A percentile compares a stretch with the other conserved stretches of the same genome.
These are phyloP conservation scores for Lunasporangiospora selenospora DNA, from an alignment of 192 early-diverging fungal genomes.

Conservation along the genomic window DNA sequence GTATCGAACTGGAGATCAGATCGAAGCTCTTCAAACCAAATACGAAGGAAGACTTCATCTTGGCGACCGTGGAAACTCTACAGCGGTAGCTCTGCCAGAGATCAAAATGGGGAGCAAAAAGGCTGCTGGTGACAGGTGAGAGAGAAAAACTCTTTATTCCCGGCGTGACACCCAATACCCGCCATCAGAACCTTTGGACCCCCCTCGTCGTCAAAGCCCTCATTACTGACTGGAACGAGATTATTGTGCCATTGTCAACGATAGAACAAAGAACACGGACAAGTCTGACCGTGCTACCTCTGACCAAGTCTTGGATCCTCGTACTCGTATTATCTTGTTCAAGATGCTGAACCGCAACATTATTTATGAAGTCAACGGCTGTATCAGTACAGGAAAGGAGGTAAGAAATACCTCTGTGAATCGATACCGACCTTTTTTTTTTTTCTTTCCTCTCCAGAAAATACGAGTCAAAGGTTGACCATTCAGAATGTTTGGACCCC, in stretches of 20 bases:
- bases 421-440: neutral
- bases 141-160: neutral
- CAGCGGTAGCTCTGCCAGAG: slow-evolving; percentile 45
- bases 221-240: slow-evolving; percentile 28
- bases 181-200: neutral
- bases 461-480: neutral
- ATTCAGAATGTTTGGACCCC: neutral
- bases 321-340: slow-evolving; percentile 96
- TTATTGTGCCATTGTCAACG: slow-evolving; percentile 4
- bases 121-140: slow-evolving; percentile 64
- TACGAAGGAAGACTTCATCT: slow-evolving; percentile 78
- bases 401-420: slow-evolving; percentile 22
- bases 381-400: slow-evolving; percentile 98
- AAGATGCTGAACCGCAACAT: slow-evolving; percentile 91
- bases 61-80: slow-evolving; percentile 58
- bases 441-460: neutral
- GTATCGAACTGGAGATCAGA: slow-evolving; percentile 58
- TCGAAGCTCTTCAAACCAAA: slow-evolving; percentile 63
- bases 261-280: slow-evolving; percentile 63
- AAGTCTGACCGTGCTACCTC: slow-evolving; percentile 95
- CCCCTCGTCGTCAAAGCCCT: neutral
- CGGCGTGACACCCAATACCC: neutral
- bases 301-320: slow-evolving; percentile 98
- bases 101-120: slow-evolving; percentile 68
- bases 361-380: slow-evolving; percentile 95